Base-by-base conservation (phyloP, 2,329 filamentous ascomycete species). In the Trichoderma harzianum region DNA sequence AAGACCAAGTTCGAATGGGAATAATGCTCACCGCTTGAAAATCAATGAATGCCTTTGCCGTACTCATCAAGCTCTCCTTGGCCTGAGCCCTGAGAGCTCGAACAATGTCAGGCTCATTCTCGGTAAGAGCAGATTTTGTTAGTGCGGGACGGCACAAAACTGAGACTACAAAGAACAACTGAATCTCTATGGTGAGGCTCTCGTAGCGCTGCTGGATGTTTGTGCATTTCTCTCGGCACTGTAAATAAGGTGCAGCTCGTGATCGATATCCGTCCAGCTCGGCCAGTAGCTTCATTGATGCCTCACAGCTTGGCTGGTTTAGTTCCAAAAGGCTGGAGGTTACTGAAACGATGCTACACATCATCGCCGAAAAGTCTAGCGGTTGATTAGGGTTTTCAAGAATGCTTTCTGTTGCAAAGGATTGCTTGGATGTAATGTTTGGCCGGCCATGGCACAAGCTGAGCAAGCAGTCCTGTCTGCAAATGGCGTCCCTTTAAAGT, bases 1-100 rank as follows among this genome's bases (percentile, higher is more conserved):
- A n/a, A 18, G 69, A 67, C 69, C 69, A 71, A 18, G 69, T 71
- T 5, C 69, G 69, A 8, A 71, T 67, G 28, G 69, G 69, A n/a
- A 71, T 66, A 8, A 67, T 66, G 16, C 69, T 71, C 7, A 71
- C 24, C 1, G 43, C 53, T n/a, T 71, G 69, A 21, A 71, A 66
- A 14, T 71, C 69, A 8, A 71, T 58, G 34, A 71, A 71, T 2
- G 69, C 63, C 36, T 47, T 55, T 32, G 62, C 61, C 12, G 62
- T 67, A 8, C n/a, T 51, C 61, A 71, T 71, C 32, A 71, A 32
- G 14, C 69, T 71, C 14, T 71, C 61, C 28, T 58, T 71, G 62
- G 69, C 69, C 6, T 63, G 47, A n/a, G 47, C 14, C 18, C 47
- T 66, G n/a, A 71, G 62, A 34, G 43, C 28, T 21, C 36, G 62